phyloP scores from a whole-genome alignment of 1,284 basidiomycete species.

The Tilletia caries region DNA sequence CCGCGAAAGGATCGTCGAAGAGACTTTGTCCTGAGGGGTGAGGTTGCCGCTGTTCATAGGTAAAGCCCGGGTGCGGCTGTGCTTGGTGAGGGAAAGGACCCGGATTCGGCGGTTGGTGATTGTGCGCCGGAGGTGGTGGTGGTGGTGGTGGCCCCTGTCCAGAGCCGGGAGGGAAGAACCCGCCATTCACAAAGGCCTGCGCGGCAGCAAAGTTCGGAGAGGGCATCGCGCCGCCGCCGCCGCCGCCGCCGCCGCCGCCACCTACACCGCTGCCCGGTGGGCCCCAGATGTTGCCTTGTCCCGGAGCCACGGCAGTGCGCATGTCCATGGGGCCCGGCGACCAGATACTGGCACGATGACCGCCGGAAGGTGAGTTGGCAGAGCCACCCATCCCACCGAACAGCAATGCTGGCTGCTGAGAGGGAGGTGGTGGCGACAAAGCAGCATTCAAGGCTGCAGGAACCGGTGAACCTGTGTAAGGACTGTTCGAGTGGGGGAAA shows the following conservation, averaged over 20 bases:
- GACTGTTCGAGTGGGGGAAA: background rate
- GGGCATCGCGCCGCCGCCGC: background rate
- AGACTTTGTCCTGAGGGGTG: no score
- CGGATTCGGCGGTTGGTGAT: no score
- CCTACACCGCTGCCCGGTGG: background rate
- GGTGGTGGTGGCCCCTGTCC: background rate
- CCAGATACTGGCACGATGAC: slow-evolving; percentile 14
- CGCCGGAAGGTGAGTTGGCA: background rate
- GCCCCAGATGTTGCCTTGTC: background rate
- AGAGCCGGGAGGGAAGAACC: background rate
- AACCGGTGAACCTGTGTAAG: background rate
- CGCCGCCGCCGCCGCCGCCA: background rate
- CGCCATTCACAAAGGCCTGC: slow-evolving; percentile 1
- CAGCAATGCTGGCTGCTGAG: background rate
- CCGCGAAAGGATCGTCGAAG: no score
- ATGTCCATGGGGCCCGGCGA: background rate
- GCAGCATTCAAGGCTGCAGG: background rate
- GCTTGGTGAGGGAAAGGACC: no score
- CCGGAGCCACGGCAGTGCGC: background rate
- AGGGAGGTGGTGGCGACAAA: background rate
- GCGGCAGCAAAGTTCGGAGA: slow-evolving; percentile 6
- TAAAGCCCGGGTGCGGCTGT: no score
- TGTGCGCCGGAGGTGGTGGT: background rate
- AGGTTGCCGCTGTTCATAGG: no score
- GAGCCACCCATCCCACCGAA: slow-evolving; percentile 10